Evolutionary conservation across 148 eudicot species (phyloP).

Genomic region (Camellia granthamiana): DNA sequence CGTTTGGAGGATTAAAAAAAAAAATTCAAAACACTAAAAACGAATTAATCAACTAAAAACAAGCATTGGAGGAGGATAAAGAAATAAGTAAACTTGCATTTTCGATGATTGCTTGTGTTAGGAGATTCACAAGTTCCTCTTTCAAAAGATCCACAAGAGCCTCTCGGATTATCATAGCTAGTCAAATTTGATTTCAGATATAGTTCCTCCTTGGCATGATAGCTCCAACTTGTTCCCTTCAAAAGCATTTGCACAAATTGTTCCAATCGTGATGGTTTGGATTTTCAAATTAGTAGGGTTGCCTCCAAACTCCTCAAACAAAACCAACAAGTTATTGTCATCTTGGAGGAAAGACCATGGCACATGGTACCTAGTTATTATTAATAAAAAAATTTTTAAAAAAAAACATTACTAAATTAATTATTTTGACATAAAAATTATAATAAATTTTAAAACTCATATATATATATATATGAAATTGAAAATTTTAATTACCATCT

Average conservation of each 20-base stretch:
- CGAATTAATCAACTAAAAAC: background rate
- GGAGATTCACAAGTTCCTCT: conserved; percentile 28
- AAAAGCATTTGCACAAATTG: conserved; percentile 20
- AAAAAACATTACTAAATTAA: background rate
- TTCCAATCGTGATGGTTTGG: conserved; percentile 19
- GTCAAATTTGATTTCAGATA: conserved; percentile 35
- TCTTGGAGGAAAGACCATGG: conserved; percentile 31
- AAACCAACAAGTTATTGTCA: conserved; percentile 22
- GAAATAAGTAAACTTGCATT: background rate
- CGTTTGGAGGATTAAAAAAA: no score
- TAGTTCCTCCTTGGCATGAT: conserved; percentile 20
- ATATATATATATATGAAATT: background rate
- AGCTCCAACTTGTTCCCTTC: conserved; percentile 26
- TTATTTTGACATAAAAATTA: background rate
- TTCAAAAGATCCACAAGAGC: conserved; percentile 14
- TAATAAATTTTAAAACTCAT: background rate
- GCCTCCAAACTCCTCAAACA: conserved; percentile 47
- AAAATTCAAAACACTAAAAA: background rate
- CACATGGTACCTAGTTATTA: conserved; percentile 35
- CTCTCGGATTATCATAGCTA: conserved; percentile 33
- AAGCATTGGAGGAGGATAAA: background rate
- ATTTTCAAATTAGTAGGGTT: conserved; percentile 19
- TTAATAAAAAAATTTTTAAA: background rate
- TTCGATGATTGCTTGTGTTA: background rate
- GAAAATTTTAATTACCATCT: conserved; percentile 25